Evolutionary conservation across 2,329 filamentous ascomycete genomes (phyloP).

Genomic region (Phialophora chinensis): DNA sequence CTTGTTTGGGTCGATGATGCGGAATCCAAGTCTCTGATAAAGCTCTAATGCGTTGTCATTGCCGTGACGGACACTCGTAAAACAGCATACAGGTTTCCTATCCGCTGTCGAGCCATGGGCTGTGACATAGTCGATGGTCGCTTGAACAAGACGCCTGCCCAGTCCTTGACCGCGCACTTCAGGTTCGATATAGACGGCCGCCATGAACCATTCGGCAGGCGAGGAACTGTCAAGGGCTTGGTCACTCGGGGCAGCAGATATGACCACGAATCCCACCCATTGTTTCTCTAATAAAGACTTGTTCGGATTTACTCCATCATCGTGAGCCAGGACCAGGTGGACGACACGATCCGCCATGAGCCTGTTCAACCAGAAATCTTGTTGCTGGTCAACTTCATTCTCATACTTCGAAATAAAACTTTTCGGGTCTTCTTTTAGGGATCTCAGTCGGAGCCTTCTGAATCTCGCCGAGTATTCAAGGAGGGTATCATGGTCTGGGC

Average conservation of each 20-base stretch:
- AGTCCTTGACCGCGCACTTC: slow-evolving; percentile 31
- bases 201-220: slow-evolving; percentile 25
- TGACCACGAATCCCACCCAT: slow-evolving; percentile 44
- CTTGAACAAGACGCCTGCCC: slow-evolving; percentile 29
- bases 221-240: background rate
- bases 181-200: slow-evolving; percentile 27
- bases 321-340: slow-evolving; percentile 41
- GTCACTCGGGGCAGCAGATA: slow-evolving; percentile 38
- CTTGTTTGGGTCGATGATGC: slow-evolving; percentile 24
- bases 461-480: slow-evolving; percentile 27
- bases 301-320: slow-evolving; percentile 4
- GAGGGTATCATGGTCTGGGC: slow-evolving; percentile 22
- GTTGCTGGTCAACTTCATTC: slow-evolving; percentile 40
- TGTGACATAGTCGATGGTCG: slow-evolving; percentile 28
- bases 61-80: slow-evolving; percentile 26
- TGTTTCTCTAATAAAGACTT: slow-evolving; percentile 31
- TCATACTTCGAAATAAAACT: slow-evolving; percentile 44
- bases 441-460: slow-evolving; percentile 40
- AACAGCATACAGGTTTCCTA: slow-evolving; percentile 10
- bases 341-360: slow-evolving; percentile 41
- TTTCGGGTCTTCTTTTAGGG: slow-evolving; percentile 41
- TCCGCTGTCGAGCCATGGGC: slow-evolving; percentile 1
- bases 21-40: slow-evolving; percentile 34
- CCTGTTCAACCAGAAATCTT: slow-evolving; percentile 42
- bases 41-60: slow-evolving; percentile 33